Evolutionary conservation across 257 asterid species (phyloP).

Genomic region (Primulina tabacum): DNA sequence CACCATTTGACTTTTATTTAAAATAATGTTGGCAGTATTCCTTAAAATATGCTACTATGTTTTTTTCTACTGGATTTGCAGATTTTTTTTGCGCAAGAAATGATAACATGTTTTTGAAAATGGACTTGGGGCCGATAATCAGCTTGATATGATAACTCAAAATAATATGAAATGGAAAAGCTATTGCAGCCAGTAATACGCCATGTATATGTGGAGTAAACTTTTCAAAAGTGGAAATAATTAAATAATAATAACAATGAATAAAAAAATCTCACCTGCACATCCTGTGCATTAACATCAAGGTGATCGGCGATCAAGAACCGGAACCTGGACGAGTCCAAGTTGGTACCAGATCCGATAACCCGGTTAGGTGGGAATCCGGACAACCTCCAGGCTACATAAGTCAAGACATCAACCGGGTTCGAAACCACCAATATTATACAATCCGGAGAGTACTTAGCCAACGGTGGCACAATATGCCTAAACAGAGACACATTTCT

Average conservation of each 20-base stretch:
- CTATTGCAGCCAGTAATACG: too few relatives aligned
- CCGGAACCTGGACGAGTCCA: slow-evolving; percentile 82
- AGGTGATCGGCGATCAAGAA: slow-evolving; percentile 83
- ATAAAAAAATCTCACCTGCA: slow-evolving; percentile 51
- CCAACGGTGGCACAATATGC: slow-evolving; percentile 70
- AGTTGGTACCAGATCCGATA: slow-evolving; percentile 82
- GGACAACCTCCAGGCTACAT: slow-evolving; percentile 81
- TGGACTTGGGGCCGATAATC: too few relatives aligned
- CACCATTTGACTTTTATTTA: too few relatives aligned
- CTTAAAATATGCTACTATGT: too few relatives aligned
- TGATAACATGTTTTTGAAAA: too few relatives aligned
- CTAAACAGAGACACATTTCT: slow-evolving; percentile 55
- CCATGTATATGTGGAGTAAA: too few relatives aligned
- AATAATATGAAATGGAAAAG: background rate
- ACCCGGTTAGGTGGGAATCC: slow-evolving; percentile 73
- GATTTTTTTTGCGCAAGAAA: too few relatives aligned
- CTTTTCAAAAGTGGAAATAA: background rate
- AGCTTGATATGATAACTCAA: background rate
- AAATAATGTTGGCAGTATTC: too few relatives aligned
- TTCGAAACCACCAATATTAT: slow-evolving; percentile 71
- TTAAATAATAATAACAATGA: background rate
- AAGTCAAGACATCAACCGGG: slow-evolving; percentile 77
- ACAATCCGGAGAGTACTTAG: slow-evolving; percentile 53
- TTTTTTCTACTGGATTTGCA: too few relatives aligned
- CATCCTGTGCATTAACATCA: slow-evolving; percentile 88